Evolutionary conservation across 1,284 basidiomycete genomes (phyloP).

Genomic region (Takashimella koratensis): DNA sequence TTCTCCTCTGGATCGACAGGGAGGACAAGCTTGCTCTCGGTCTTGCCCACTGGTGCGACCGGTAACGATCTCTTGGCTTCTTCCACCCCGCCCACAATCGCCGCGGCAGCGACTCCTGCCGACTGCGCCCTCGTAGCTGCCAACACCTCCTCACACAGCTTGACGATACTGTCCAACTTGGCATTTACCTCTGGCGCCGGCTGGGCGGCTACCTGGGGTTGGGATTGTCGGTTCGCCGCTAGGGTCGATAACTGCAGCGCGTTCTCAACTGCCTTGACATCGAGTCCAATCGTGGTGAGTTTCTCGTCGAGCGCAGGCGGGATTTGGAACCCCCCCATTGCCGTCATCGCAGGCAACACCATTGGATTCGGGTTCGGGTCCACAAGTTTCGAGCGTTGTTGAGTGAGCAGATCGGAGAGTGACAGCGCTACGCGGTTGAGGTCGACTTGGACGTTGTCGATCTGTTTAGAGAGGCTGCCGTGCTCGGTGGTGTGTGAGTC

Average conservation of each 20-base stretch:
- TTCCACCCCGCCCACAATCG: neutral
- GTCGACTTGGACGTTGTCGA: slow-evolving; percentile 25
- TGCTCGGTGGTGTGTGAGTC: slow-evolving; percentile 29
- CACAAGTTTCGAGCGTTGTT: neutral
- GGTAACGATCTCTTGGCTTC: neutral
- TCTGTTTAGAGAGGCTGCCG: slow-evolving; percentile 18
- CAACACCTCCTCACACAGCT: slow-evolving; percentile 34
- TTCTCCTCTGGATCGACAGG: slow-evolving; percentile 5
- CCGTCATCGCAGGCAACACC: neutral
- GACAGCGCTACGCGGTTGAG: slow-evolving; percentile 13
- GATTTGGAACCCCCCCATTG: no score
- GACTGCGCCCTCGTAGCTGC: neutral
- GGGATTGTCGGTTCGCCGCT: slow-evolving; percentile 11
- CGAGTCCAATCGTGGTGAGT: slow-evolving; percentile 19
- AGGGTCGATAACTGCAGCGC: slow-evolving; percentile 27
- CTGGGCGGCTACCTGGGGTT: slow-evolving; percentile 7
- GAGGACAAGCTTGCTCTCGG: neutral
- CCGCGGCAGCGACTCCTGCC: neutral
- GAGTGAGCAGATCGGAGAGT: neutral
- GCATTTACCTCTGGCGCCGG: slow-evolving; percentile 22
- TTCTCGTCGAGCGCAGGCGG: slow-evolving; percentile 21
- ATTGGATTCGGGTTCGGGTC: neutral
- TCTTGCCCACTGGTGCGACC: neutral
- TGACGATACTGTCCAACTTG: slow-evolving; percentile 41
- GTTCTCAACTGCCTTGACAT: slow-evolving; percentile 31